These are phyloP conservation scores for Cryptococcus floricola DNA, from an alignment of 1,284 basidiomycete genomes.

Conservation along the genomic window DNA sequence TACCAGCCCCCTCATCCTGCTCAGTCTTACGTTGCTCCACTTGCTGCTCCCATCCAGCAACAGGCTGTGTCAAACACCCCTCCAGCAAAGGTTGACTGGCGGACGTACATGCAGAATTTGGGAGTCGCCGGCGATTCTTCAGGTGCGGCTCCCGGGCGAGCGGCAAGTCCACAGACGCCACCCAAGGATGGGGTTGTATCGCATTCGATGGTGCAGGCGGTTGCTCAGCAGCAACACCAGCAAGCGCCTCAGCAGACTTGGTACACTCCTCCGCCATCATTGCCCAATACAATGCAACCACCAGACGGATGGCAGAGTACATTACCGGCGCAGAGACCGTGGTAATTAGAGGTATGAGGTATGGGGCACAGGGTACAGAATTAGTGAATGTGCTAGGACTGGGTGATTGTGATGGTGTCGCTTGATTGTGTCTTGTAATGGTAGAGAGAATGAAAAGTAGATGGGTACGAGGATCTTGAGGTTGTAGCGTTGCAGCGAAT, in stretches of 20 bases:
- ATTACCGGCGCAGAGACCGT: constrained; percentile 17
- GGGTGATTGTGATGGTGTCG: not conserved
- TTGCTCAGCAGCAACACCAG: too few relatives aligned
- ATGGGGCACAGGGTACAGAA: not conserved
- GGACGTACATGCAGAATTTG: constrained; percentile 33
- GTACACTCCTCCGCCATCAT: constrained; percentile 32
- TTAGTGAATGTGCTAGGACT: too few relatives aligned
- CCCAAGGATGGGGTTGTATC: constrained; percentile 11
- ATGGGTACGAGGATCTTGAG: not conserved
- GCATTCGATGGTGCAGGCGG: not conserved
- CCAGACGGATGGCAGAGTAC: constrained; percentile 36
- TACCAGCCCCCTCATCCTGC: not conserved
- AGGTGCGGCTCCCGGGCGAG: constrained; percentile 6
- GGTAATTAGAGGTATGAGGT: constrained; percentile 24
- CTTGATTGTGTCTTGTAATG: not conserved
- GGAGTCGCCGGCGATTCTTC: constrained; percentile 10
- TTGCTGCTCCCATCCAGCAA: constrained; percentile 6
- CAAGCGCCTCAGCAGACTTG: constrained; percentile 3
- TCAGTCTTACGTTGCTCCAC: not conserved
- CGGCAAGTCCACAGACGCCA: constrained; percentile 22
- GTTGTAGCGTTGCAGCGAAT: not conserved
- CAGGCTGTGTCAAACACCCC: not conserved
- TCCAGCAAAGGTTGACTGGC: constrained; percentile 26
- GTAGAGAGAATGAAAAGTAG: not conserved
- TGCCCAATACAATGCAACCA: constrained; percentile 22